Conservation (phyloP, 352 stramenopile genomes). For the Phytophthora hibernalis region DNA sequence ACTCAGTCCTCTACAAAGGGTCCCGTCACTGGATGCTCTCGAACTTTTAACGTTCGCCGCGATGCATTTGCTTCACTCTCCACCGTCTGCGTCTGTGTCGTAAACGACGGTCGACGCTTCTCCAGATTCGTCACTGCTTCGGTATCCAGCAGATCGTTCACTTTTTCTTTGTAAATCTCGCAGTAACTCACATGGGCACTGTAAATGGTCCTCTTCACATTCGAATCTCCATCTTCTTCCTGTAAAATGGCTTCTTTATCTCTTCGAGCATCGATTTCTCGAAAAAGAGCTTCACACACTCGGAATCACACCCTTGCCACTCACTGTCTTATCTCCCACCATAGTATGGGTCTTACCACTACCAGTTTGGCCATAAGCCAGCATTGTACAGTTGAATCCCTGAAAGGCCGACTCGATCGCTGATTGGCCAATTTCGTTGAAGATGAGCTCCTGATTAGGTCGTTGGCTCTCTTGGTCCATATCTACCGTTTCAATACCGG, state of each 20-base stretch:
- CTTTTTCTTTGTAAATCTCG: constrained; percentile 91
- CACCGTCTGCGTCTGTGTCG: constrained; percentile 21
- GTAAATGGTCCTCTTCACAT: constrained; percentile 50
- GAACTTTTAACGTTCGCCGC: constrained; percentile 63
- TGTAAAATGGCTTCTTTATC: constrained; percentile 31
- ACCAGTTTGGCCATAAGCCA: constrained; percentile 85
- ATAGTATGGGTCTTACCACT: constrained; percentile 89
- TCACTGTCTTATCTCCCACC: constrained; percentile 69
- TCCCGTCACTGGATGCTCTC: constrained; percentile 84
- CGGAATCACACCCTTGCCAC: constrained; percentile 78
- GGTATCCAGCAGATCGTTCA: constrained; percentile 81
- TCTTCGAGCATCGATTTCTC: constrained; percentile 61
- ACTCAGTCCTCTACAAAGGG: constrained; percentile 86
- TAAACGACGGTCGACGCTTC: constrained; percentile 41
- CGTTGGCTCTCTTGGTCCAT: constrained; percentile 49
- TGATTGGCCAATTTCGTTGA: constrained; percentile 76
- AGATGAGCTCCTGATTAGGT: constrained; percentile 78
- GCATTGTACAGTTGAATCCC: constrained; percentile 86
- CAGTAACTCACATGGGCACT: constrained; percentile 74
- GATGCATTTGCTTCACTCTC: constrained; percentile 12
- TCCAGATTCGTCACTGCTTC: constrained; percentile 1
- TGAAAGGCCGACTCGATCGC: constrained; percentile 80
- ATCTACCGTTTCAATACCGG: constrained; percentile 28
- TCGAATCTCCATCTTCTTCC: constrained; percentile 14
- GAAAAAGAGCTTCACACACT: constrained; percentile 84